phyloP scores from a whole-genome alignment of 441 rosid genomes.

The Eruca vesicaria region DNA sequence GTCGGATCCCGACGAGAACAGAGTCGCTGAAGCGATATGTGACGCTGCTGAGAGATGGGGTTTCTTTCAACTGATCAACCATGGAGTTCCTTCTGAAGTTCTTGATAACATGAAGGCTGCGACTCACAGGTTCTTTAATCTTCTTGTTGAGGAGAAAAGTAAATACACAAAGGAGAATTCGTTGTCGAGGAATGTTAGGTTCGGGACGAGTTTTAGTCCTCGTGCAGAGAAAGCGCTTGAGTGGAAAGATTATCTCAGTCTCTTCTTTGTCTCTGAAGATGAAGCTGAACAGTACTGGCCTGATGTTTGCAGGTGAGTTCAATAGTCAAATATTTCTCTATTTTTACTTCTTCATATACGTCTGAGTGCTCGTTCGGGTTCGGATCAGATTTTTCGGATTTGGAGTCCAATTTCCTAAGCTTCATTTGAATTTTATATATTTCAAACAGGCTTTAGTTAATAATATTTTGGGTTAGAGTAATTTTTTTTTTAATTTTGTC shows the following conservation, averaged over 20 bases:
- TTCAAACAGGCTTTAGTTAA: too few species aligned
- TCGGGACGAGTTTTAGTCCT: conserved; percentile 42
- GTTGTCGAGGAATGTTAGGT: conserved; percentile 28
- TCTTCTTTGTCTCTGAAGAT: conserved; percentile 30
- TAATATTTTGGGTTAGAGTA: too few species aligned
- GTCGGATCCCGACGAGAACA: conserved; percentile 27
- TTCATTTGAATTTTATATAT: too few species aligned
- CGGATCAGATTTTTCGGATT: too few species aligned
- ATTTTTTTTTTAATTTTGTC: too few species aligned
- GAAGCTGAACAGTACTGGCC: conserved; percentile 41
- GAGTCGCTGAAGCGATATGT: conserved; percentile 40
- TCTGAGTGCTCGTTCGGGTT: too few species aligned
- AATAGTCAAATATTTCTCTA: too few species aligned
- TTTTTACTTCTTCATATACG: too few species aligned
- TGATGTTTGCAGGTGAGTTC: conserved; percentile 35
- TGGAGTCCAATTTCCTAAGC: too few species aligned
- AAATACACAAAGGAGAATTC: conserved; percentile 37
- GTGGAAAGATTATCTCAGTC: conserved; percentile 51
- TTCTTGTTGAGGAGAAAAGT: conserved; percentile 41
- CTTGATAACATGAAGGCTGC: conserved; percentile 34
- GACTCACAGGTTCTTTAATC: conserved; percentile 42
- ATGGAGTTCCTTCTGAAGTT: conserved; percentile 34
- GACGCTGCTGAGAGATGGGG: conserved; percentile 58
- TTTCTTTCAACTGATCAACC: conserved; percentile 43
- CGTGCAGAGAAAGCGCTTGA: conserved; percentile 40